A percentile compares a stretch with the other conserved stretches of the same genome.
phyloP scores from a whole-genome alignment of 257 asterid genomes.

The Penstemon davidsonii region DNA sequence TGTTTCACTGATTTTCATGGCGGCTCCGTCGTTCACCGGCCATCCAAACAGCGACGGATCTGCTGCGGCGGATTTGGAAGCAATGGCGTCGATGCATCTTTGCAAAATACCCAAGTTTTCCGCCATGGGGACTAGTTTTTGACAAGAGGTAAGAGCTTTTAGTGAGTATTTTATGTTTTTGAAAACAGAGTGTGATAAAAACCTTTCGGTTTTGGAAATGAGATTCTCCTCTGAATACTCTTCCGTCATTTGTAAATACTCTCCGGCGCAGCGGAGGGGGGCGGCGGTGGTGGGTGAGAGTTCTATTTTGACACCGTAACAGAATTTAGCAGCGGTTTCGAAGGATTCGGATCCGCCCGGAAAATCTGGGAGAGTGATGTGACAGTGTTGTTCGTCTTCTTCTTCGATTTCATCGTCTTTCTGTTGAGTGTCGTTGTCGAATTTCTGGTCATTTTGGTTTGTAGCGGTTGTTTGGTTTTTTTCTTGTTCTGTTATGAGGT shows the following conservation, averaged over 20 bases:
- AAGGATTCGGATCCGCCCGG: constrained; percentile 94
- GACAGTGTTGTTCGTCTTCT: constrained; percentile 49
- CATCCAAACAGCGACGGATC: constrained; percentile 93
- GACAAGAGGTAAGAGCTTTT: constrained; percentile 57
- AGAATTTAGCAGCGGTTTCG: constrained; percentile 88
- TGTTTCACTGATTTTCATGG: constrained; percentile 26
- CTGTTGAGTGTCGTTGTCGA: constrained; percentile 45
- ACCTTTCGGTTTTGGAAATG: constrained; percentile 70
- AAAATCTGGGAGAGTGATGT: constrained; percentile 73
- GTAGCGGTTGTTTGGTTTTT: constrained; percentile 35
- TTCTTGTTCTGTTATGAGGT: constrained; percentile 79
- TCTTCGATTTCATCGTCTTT: constrained; percentile 40
- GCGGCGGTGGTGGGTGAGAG: constrained; percentile 71
- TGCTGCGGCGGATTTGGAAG: constrained; percentile 56
- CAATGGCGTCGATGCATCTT: constrained; percentile 73
- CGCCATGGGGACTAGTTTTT: constrained; percentile 57
- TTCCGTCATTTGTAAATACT: constrained; percentile 82
- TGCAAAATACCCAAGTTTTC: constrained; percentile 66
- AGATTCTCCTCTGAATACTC: constrained; percentile 82
- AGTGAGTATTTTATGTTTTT: constrained; percentile 54
- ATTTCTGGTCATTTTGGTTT: constrained; percentile 35
- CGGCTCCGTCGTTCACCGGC: constrained; percentile 72
- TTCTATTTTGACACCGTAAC: constrained; percentile 84
- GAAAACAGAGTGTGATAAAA: constrained; percentile 51
- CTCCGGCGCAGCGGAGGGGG: constrained; percentile 86